Base-by-base conservation (phyloP, 108 stramenopile genomes). In the Fistulifera pelliculosa region DNA sequence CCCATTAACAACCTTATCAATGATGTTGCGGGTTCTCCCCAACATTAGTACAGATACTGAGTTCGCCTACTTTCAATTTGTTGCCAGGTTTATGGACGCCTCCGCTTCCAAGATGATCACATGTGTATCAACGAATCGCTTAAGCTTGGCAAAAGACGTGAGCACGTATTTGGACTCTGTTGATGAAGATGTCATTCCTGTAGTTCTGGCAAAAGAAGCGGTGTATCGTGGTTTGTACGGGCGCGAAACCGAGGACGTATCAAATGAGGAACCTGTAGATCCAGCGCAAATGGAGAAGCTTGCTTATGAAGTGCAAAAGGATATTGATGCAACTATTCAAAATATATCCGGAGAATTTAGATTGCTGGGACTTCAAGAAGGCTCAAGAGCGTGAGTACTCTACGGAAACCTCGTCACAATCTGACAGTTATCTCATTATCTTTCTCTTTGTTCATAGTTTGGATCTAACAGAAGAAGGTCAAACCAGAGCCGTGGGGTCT, bases 271-370 rank as follows among this genome's bases (percentile, higher is more conserved):
- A 47, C 47, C 47, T 23, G 56, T 60, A 41, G 47, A 56, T 15
- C 63, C 64, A 43, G 62, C 66, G 6, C 68, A 66, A 38, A 47
- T 70, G 44, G 79, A 80, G 27, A 38, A 49, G 45, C 47, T 80
- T 39, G 79, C 79, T 7, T 68, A 70, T 60, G 68, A 73, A 27
- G 56, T 72, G 15, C 75, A 76, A 39, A 15, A 62, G 12, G 79
- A 80, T 47, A 28, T 80, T n/a, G 79, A 80, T 55, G 71, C 69
- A n/a, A 80, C 79, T 12, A 58, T 80, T 43, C 71, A 75, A 23
- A 56, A 60, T 13, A 69, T 76, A 2, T 80, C 79, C 12, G 73
- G 68, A 18, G 75, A 68, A 2, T 80, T 57, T 58, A 70, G 79
- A 27, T 63, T 80, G 54, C 54, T 80, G n/a, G 72, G 65, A 14